Conservation (phyloP, 2,329 filamentous ascomycete genomes). For the Didymellaceae sp. region DNA sequence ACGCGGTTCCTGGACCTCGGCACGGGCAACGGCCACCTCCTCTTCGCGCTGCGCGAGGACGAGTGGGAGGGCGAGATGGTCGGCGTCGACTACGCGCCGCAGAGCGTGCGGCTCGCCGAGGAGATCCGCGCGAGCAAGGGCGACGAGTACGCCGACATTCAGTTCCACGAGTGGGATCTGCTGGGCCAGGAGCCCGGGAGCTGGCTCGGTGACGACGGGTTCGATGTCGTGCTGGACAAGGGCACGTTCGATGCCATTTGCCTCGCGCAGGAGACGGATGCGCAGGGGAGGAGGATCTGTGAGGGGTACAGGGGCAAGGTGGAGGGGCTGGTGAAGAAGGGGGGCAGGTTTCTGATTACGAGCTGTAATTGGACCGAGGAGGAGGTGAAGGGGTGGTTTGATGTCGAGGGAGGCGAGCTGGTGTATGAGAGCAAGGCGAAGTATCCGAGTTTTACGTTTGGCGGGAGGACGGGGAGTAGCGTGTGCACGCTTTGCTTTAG, state of each 20-base stretch:
- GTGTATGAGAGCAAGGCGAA: constrained; percentile 71
- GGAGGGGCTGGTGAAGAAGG: constrained; percentile 69
- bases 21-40: constrained; percentile 89
- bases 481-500: constrained; percentile 87
- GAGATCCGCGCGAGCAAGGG: constrained; percentile 59
- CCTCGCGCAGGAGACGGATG: constrained; percentile 65
- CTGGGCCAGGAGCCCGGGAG: constrained; percentile 51
- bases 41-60: constrained; percentile 77
- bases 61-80: constrained; percentile 75
- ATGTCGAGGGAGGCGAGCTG: constrained; percentile 64
- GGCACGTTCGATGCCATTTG: constrained; percentile 97
- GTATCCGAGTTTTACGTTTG: constrained; percentile 89
- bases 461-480: constrained; percentile 84
- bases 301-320: constrained; percentile 78
- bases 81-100: constrained; percentile 85
- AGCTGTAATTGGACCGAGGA: constrained; percentile 98
- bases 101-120: constrained; percentile 75
- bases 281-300: constrained; percentile 65
- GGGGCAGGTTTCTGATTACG: constrained; percentile 82
- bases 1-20: constrained; percentile 82
- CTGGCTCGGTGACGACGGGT: constrained; percentile 71
- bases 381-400: constrained; percentile 84
- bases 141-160: constrained; percentile 45
- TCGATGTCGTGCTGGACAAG: constrained; percentile 95
- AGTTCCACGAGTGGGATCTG: constrained; percentile 62